A percentile compares a stretch with the other conserved stretches of the same genome.
These are phyloP conservation scores for Thelonectria discophora DNA, from an alignment of 2,329 filamentous ascomycete genomes.

Conservation along the genomic window DNA sequence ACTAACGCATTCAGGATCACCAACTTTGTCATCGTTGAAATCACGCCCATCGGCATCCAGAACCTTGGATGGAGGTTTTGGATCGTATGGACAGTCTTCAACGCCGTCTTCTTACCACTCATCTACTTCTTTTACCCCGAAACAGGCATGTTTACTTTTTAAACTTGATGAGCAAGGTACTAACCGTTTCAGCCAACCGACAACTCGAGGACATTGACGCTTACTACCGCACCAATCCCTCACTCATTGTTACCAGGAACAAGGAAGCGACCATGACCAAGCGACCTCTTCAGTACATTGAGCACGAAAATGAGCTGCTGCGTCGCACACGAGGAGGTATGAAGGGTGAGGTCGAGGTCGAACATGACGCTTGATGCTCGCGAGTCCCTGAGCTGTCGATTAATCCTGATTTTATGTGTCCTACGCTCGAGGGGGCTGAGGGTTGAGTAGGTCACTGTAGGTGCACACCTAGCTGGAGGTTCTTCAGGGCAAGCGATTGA, in stretches of 20 bases:
- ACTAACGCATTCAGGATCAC: conserved; percentile 29
- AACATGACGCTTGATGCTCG: not conserved
- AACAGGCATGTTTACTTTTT: conserved; percentile 40
- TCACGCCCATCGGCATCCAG: conserved; percentile 49
- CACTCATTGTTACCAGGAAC: conserved; percentile 57
- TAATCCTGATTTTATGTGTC: no score
- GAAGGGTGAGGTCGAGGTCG: not conserved
- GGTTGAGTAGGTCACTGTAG: no score
- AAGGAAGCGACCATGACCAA: conserved; percentile 56
- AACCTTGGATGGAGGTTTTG: conserved; percentile 62
- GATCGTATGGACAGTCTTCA: conserved; percentile 61
- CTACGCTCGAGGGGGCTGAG: no score
- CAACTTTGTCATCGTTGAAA: conserved; percentile 45
- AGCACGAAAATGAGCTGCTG: conserved; percentile 24
- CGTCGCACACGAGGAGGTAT: conserved; percentile 9
- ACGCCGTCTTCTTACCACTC: conserved; percentile 55
- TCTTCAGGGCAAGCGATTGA: no score
- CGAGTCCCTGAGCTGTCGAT: no score
- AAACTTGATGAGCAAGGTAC: not conserved
- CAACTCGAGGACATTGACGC: conserved; percentile 46
- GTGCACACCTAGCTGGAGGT: no score
- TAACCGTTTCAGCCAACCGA: conserved; percentile 34
- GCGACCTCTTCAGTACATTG: conserved; percentile 24
- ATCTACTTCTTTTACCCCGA: conserved; percentile 61
- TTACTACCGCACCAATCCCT: conserved; percentile 49